These are phyloP conservation scores for Biscutella auriculata DNA, from an alignment of 441 rosid genomes.

Conservation along the genomic window DNA sequence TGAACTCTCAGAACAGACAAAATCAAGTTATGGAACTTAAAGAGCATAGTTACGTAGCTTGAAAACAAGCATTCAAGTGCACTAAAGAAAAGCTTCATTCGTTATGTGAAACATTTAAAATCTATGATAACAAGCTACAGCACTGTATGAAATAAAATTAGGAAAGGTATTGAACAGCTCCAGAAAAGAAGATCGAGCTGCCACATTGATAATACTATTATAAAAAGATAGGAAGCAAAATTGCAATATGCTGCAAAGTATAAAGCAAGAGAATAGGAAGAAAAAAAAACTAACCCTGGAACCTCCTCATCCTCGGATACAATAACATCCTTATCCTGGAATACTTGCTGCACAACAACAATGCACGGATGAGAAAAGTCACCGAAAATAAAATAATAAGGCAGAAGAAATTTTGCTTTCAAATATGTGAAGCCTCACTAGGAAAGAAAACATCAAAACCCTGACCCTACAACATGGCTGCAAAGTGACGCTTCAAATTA, in stretches of 20 bases:
- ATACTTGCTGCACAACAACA: slow-evolving; percentile 49
- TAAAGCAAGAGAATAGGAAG: neutral
- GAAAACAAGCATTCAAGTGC: neutral
- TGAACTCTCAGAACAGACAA: neutral
- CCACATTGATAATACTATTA: neutral
- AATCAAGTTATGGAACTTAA: neutral
- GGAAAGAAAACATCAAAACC: neutral
- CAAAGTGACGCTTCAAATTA: neutral
- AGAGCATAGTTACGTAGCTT: neutral
- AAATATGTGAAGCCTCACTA: neutral
- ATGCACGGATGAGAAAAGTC: neutral
- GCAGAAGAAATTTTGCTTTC: neutral
- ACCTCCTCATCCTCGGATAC: slow-evolving; percentile 30
- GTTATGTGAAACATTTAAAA: neutral
- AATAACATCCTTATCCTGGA: slow-evolving; percentile 44
- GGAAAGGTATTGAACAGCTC: neutral
- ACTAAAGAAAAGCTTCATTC: neutral
- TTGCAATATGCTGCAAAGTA: neutral
- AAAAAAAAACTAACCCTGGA: slow-evolving; percentile 31
- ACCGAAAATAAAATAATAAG: neutral
- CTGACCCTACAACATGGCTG: neutral
- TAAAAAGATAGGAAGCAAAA: neutral
- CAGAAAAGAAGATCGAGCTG: neutral
- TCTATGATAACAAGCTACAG: neutral
- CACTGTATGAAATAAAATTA: neutral